Base-by-base conservation (phyloP, 1,139 yeast genomes). In the Taphrina sp. region DNA sequence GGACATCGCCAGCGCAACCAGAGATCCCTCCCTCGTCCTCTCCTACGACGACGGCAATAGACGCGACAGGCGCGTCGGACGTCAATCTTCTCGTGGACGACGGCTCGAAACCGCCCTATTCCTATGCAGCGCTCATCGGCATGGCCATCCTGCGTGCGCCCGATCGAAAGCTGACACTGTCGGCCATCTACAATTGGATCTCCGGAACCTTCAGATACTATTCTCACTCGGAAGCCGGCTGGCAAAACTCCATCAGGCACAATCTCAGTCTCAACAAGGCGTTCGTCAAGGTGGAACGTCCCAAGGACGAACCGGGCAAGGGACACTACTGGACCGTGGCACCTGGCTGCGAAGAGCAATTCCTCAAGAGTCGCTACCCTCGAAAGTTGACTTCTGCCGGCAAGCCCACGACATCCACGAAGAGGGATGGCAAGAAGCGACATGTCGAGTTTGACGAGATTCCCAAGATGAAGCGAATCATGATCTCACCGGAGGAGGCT, bases 241-340 rank as follows among this genome's bases (percentile, higher is more conserved):
- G 96, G 96, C 95, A 87, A 67, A 87, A 87, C 69, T 85, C 95
- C 26, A 87, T 87, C 62, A 82, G 95, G 59, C 95, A 87, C 69
- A 85, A 88, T 63, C 73, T 88, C 56, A 84, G 94, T 23, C 74
- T 88, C 62, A 88, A 87, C 70, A 88, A 87, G 67, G 95, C 95
- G 1, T 88, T 88, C 64, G 78, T 84, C 57, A 92, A 92, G 70
- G 88, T 95, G 35, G 95, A 87, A 63, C 85, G 92, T 67, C 90
- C 96, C 14, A 85, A 86, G 64, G 95, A 87, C 69, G 76, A 73
- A 49, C 76, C 77, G 2, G 97, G 97, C 4, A 92, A 92, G 72
- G 98, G 98, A 31, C 95, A 90, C 71, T 92, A 85, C 70, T 94
- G 98, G 98, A 82, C 86, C 64, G 87, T 92, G 56, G 89, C 84